phyloP scores from a whole-genome alignment of 2,329 filamentous ascomycete species.

The Tothia fuscella region DNA sequence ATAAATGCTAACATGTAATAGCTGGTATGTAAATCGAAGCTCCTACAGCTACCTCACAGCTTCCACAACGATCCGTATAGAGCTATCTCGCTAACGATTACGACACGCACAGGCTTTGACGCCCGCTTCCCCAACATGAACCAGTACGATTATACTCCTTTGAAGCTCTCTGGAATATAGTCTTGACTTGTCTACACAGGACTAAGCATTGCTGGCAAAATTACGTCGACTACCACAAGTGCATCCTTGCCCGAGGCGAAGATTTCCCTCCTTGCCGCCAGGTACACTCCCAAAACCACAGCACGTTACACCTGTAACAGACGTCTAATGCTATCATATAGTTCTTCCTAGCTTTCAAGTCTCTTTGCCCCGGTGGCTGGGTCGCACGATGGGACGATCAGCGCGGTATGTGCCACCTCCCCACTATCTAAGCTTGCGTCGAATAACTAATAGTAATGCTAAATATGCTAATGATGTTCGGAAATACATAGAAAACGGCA shows the following conservation, averaged over 20 bases:
- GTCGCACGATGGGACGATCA: conserved; percentile 93
- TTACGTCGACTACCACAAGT: conserved; percentile 99
- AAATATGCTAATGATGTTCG: background rate
- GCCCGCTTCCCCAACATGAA: conserved; percentile 98
- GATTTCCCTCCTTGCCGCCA: conserved; percentile 95
- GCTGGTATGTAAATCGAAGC: conserved; percentile 35
- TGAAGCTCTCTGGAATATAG: background rate
- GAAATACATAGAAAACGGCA: conserved; percentile 39
- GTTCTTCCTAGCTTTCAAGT: conserved; percentile 96
- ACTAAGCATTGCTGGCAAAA: conserved; percentile 99
- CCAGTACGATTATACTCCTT: conserved; percentile 40
- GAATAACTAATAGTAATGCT: too few species aligned
- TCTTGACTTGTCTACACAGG: conserved; percentile 22
- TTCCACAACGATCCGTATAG: background rate
- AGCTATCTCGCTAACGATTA: too few species aligned
- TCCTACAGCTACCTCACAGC: conserved; percentile 2
- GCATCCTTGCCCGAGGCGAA: conserved; percentile 95
- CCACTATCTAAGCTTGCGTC: background rate
- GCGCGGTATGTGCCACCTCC: conserved; percentile 54
- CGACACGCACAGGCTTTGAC: conserved; percentile 63
- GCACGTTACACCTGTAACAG: background rate
- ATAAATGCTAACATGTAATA: conserved; percentile 24
- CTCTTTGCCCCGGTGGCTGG: conserved; percentile 94
- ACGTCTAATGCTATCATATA: conserved; percentile 29
- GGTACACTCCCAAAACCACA: conserved; percentile 40